phyloP scores from a whole-genome alignment of 148 eudicot species.

The Rhododendron williamsianum region DNA sequence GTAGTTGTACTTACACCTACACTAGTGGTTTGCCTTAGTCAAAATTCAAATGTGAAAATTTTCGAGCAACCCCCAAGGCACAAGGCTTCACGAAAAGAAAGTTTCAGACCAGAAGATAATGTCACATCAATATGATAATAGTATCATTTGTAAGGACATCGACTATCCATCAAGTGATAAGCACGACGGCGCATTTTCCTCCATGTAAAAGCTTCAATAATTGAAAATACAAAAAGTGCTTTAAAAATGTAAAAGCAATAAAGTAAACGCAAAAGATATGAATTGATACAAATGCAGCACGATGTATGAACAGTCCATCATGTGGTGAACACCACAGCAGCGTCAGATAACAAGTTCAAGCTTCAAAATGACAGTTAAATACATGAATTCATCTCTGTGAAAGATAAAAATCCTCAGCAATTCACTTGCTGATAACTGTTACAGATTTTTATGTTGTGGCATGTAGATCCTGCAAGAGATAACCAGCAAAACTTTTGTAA shows the following conservation, averaged over 20 bases:
- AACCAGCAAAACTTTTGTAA: not conserved
- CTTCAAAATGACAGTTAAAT: not conserved
- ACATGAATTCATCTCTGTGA: not conserved
- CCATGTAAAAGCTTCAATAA: not conserved
- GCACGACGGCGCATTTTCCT: not conserved
- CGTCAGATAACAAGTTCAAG: not conserved
- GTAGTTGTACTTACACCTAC: too few species aligned
- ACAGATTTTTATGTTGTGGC: not conserved
- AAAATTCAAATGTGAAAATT: slow-evolving; percentile 3
- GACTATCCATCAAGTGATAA: not conserved
- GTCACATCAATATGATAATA: not conserved
- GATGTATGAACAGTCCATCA: not conserved
- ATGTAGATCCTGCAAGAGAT: slow-evolving; percentile 7
- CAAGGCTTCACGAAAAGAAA: not conserved
- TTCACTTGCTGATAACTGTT: not conserved
- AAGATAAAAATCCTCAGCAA: not conserved
- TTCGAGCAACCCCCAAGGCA: not conserved
- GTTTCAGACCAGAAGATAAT: not conserved
- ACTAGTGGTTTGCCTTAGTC: not conserved
- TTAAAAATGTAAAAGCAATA: not conserved
- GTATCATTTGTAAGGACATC: not conserved
- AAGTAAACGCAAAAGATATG: not conserved
- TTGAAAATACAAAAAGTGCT: not conserved
- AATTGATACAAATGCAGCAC: not conserved
- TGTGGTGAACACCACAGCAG: not conserved